phyloP scores from a whole-genome alignment of 1,139 yeast genomes.

The Saccharomyces hybrid region DNA sequence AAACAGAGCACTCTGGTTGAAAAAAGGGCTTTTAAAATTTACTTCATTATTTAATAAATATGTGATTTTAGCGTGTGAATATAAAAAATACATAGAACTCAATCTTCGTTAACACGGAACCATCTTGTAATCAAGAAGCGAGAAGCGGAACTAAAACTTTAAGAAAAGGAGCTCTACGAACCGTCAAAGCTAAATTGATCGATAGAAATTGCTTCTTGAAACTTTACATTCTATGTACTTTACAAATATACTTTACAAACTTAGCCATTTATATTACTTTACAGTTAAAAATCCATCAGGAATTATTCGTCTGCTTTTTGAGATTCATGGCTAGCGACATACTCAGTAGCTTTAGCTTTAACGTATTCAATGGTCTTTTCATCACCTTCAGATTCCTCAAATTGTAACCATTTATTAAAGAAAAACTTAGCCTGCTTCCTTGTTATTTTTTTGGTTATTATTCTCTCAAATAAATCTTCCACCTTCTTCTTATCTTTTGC shows the following conservation, averaged over 20 bases:
- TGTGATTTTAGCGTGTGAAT: not conserved
- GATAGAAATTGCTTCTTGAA: not conserved
- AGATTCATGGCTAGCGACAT: constrained; percentile 35
- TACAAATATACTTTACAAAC: not conserved
- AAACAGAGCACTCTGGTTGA: constrained; percentile 12
- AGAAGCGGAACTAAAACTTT: not conserved
- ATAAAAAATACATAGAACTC: not conserved
- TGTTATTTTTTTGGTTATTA: constrained; percentile 56
- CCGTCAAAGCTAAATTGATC: not conserved
- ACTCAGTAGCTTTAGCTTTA: constrained; percentile 85
- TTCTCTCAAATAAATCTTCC: constrained; percentile 78
- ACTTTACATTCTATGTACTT: not conserved
- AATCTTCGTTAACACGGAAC: not conserved
- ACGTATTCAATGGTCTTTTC: constrained; percentile 71
- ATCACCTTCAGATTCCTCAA: constrained; percentile 65
- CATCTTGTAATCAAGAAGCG: not conserved
- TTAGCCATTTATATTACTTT: not conserved
- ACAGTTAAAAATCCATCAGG: not conserved
- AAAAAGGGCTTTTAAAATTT: not conserved
- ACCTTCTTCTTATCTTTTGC: constrained; percentile 51
- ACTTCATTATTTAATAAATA: not conserved
- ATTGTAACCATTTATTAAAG: constrained; percentile 84
- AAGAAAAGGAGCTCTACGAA: not conserved
- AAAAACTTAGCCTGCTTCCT: constrained; percentile 91
- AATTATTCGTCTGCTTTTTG: not conserved